Evolutionary conservation across 1,139 yeast genomes (phyloP).

Genomic region (Pichia sp.): DNA sequence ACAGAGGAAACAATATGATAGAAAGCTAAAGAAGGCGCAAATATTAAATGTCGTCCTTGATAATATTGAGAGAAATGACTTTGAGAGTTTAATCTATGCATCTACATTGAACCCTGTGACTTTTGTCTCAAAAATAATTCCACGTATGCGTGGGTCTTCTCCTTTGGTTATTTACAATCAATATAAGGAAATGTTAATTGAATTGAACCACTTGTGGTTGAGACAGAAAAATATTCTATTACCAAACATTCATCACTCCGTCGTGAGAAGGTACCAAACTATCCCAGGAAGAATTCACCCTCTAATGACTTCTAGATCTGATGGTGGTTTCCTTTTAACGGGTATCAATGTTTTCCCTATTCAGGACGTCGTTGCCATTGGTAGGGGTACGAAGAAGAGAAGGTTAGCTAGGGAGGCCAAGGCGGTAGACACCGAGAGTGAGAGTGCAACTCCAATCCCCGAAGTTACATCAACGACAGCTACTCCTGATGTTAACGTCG

Average conservation of each 20-base stretch:
- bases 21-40: slow-evolving; percentile 53
- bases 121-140: slow-evolving; percentile 54
- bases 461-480: slow-evolving; percentile 1
- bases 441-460: slow-evolving; percentile 1
- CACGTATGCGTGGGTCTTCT: slow-evolving; percentile 75
- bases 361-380: slow-evolving; percentile 49
- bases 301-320: slow-evolving; percentile 86
- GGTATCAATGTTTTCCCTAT: slow-evolving; percentile 77
- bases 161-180: slow-evolving; percentile 80
- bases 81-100: slow-evolving; percentile 73
- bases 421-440: slow-evolving; percentile 3
- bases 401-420: slow-evolving; percentile 15
- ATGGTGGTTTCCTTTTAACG: slow-evolving; percentile 82
- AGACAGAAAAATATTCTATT: slow-evolving; percentile 68
- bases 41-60: slow-evolving; percentile 50
- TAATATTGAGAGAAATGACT: slow-evolving; percentile 42
- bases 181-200: slow-evolving; percentile 70
- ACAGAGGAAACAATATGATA: slow-evolving; percentile 60
- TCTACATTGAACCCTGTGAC: slow-evolving; percentile 66
- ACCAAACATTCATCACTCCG: slow-evolving; percentile 75
- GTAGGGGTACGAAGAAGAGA: slow-evolving; percentile 39
- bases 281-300: slow-evolving; percentile 95
- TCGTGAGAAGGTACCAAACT: slow-evolving; percentile 85
- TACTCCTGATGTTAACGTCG: neutral
- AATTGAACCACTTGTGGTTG: slow-evolving; percentile 60